Evolutionary conservation across 441 rosid genomes (phyloP).

Genomic region (Sinapis alba): DNA sequence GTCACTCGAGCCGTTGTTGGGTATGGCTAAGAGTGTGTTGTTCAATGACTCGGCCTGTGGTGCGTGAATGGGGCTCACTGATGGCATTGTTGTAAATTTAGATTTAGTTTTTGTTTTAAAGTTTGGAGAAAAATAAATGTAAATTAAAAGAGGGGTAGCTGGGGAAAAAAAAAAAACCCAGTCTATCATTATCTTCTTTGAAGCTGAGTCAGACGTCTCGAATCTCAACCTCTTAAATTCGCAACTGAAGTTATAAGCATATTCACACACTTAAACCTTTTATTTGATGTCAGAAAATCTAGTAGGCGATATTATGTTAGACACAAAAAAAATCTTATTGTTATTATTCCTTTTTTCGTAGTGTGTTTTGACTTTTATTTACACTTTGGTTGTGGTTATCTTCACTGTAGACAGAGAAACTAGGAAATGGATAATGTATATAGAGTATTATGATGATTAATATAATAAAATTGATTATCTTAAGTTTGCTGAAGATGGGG

Average conservation of each 20-base stretch:
- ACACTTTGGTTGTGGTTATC: not conserved
- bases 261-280: not conserved
- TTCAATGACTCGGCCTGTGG: conserved; percentile 49
- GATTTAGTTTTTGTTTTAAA: not conserved
- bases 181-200: conserved; percentile 22
- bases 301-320: not conserved
- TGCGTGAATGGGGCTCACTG: not conserved
- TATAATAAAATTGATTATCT: no score
- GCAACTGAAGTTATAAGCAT: no score
- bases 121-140: conserved; percentile 28
- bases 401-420: not conserved
- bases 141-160: conserved; percentile 27
- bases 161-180: conserved; percentile 43
- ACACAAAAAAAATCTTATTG: not conserved
- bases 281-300: not conserved
- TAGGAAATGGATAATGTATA: not conserved
- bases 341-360: not conserved
- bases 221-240: not conserved
- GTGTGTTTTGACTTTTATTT: not conserved
- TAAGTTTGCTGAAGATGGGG: no score
- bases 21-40: conserved; percentile 50
- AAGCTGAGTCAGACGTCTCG: not conserved
- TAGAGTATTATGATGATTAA: no score
- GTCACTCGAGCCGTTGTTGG: conserved; percentile 46
- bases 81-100: conserved; percentile 44